Evolutionary conservation across 2,329 filamentous ascomycete genomes (phyloP).

Genomic region (Ceratocystis eucalypticola): DNA sequence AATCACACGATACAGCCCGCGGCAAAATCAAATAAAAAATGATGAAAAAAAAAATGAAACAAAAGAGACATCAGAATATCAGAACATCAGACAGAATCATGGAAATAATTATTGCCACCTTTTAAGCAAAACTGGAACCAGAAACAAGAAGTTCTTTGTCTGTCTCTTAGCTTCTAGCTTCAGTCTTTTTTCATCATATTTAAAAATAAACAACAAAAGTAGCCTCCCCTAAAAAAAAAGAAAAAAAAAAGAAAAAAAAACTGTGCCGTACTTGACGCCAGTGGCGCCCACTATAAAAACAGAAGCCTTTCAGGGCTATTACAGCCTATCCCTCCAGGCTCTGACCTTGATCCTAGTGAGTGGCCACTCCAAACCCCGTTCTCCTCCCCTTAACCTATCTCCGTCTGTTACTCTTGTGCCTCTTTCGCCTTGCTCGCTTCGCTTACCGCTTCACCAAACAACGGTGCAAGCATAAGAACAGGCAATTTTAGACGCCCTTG

Average conservation of each 20-base stretch:
- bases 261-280: neutral
- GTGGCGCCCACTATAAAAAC: neutral
- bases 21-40: too few species aligned
- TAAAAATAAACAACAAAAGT: too few species aligned
- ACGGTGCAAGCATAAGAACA: neutral
- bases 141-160: too few species aligned
- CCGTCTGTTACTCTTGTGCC: neutral
- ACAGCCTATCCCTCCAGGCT: neutral
- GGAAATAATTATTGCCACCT: too few species aligned
- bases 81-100: too few species aligned
- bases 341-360: neutral
- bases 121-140: too few species aligned
- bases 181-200: too few species aligned
- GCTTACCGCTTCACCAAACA: neutral
- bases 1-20: conserved; percentile 24
- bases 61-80: too few species aligned
- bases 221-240: neutral
- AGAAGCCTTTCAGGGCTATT: neutral
- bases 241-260: conserved; percentile 25
- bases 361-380: too few species aligned
- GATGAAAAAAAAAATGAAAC: too few species aligned
- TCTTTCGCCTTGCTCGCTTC: neutral
- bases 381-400: too few species aligned
- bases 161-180: too few species aligned
- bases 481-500: neutral